Conservation (phyloP, 257 asterid genomes). For the Knoxia roxburghii region DNA sequence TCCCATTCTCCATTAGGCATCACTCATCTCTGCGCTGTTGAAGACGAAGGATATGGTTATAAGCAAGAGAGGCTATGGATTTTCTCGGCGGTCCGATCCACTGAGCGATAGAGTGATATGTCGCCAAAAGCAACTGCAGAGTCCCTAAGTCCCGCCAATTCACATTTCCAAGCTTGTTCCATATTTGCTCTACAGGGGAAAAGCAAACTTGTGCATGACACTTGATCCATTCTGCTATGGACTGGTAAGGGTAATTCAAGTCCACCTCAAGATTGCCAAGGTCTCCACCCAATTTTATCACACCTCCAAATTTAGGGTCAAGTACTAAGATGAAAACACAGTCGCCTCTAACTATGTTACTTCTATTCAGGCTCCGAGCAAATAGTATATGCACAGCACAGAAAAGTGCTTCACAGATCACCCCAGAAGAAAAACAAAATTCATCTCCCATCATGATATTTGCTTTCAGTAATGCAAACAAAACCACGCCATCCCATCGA, state of each 20-base stretch:
- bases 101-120: constrained; percentile 55
- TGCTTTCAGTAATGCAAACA: constrained; percentile 51
- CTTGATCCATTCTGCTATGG: constrained; percentile 66
- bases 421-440: constrained; percentile 36
- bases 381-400: constrained; percentile 57
- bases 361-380: constrained; percentile 50
- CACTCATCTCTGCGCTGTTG: constrained; percentile 61
- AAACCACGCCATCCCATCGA: constrained; percentile 60
- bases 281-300: constrained; percentile 65
- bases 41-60: constrained; percentile 64
- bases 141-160: constrained; percentile 86
- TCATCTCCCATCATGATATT: constrained; percentile 36
- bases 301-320: constrained; percentile 64
- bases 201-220: constrained; percentile 53
- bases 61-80: constrained; percentile 66
- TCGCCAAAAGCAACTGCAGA: constrained; percentile 57
- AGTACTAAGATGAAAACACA: constrained; percentile 53
- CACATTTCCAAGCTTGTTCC: constrained; percentile 87
- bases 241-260: constrained; percentile 51
- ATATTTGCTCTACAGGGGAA: constrained; percentile 55
- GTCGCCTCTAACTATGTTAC: constrained; percentile 33
- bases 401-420: constrained; percentile 71
- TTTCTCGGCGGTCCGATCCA: constrained; percentile 76
- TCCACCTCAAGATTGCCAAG: constrained; percentile 63
- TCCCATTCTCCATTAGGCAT: constrained; percentile 31